Evolutionary conservation across 805 yeast species (phyloP), one percentile per base, ranked within the genome.

Genomic region (Saccharomycopsis fodiens): DNA sequence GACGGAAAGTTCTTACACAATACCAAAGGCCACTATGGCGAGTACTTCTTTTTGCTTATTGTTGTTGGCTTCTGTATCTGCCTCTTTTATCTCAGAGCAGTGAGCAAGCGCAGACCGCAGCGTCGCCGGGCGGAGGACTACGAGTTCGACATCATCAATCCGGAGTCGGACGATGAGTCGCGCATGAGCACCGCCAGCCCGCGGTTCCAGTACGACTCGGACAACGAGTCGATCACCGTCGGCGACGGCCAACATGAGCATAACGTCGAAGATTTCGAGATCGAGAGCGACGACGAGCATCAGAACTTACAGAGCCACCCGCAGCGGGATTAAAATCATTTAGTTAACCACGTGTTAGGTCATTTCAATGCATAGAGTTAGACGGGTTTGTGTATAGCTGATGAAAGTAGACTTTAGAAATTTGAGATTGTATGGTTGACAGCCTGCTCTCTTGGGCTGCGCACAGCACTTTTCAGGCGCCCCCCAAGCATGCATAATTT

Each of bases 91-190:
- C 70, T 59, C 54, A 70, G 63, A 65, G 68, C 62, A 4, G 60
- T 71, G 50, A 69, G 67, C 50, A 64, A 67, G 52, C 56, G 62
- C 50, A 63, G 73, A 44, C 65, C 61, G 39, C 62, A 69, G 52
- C 62, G 76, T 47, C 67, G 85, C 62, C 65, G 88, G 63, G 76
- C 82, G 55, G 87, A 80, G 34, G 77, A 78, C 45, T 80, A 75
- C 56, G 93, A 84, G 58, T 81, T 84, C 57, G 94, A 84, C 57
- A 78, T 83, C 39, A 84, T 84, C 38, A 82, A 79, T 16, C 82
- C 83, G 5, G 84, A 81, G 39, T 62, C 68, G 6, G 68, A 65
- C 25, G 61, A 60, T 38, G 67, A 64, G 31, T 47, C 50, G 16
- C 35, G 51, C 22, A 35, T 30, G 13, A 43, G 48, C 25, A 19